Percentiles rank a stretch among this genome's conserved stretches.
Conservation (phyloP, 129 eudicot genomes). For the Flaveria linearis region DNA sequence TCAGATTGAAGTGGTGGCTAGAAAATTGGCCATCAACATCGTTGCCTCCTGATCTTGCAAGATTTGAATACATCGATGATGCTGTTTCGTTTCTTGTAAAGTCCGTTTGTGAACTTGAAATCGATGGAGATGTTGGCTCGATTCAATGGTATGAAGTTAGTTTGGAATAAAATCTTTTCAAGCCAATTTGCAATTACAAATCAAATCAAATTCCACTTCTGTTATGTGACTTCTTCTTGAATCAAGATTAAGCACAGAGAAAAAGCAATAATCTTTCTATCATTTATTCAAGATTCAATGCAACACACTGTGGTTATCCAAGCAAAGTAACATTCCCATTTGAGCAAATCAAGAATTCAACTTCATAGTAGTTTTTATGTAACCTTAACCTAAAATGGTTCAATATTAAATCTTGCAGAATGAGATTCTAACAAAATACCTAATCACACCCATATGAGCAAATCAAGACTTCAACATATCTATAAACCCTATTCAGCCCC, state of each 20-base stretch:
- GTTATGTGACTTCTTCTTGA: not conserved
- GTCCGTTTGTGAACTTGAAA: conserved; percentile 88
- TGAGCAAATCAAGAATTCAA: conserved; percentile 6
- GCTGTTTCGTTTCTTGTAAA: conserved; percentile 75
- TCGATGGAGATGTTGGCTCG: conserved; percentile 90
- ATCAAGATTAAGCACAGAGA: not conserved
- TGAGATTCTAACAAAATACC: not conserved
- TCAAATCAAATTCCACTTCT: not conserved
- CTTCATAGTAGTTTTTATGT: conserved; percentile 4
- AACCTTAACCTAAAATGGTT: not conserved
- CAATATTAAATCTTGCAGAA: conserved; percentile 1
- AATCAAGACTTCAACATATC: conserved; percentile 2
- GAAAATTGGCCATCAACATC: conserved; percentile 77
- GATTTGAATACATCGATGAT: conserved; percentile 69
- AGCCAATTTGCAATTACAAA: conserved; percentile 8
- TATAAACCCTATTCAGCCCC: conserved; percentile 2
- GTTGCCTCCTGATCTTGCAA: conserved; percentile 86
- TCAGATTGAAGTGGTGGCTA: conserved; percentile 66
- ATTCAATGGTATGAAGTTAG: conserved; percentile 90
- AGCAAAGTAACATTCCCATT: not conserved
- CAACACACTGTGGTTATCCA: not conserved
- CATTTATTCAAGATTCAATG: conserved; percentile 6
- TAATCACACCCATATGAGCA: not conserved
- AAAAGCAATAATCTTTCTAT: conserved; percentile 11
- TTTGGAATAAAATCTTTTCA: conserved; percentile 41